Evolutionary conservation across 163 green algal species (phyloP), one percentile per base, ranked within the genome.

Genomic region (Scenedesmus sp.): DNA sequence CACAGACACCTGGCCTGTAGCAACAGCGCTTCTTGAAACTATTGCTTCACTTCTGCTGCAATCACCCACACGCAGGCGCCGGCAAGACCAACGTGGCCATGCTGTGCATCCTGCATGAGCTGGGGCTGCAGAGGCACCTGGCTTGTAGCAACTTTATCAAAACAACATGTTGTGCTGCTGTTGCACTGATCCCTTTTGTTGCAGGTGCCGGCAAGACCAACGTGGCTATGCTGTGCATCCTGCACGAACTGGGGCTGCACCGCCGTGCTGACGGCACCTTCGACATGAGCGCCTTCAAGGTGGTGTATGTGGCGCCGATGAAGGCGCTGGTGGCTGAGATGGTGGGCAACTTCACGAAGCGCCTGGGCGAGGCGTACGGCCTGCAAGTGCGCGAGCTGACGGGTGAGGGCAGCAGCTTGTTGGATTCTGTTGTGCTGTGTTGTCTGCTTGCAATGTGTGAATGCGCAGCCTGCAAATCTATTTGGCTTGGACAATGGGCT

Each of bases 291-390:
- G 87, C 87, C 7, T 91, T 91, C 87, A 91, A 91, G 76, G 97
- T 99, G 55, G 97, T 99, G 66, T 99, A 99, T 93, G 97, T 99
- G 4, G 98, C 98, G 15, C 98, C 98, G 70, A 99, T 99, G 98
- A 99, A 99, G 96, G 98, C 98, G 66, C 96, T 99, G 92, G 98
- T 99, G 64, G 97, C 98, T 10, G 98, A 99, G 96, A 98, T 99
- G 97, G 98, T 99, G 16, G 98, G 97, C 88, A 99, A 99, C 94
- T 99, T 99, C 92, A 91, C 88, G 46, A 97, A 98, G 93, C 95
- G 98, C 6, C 95, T 99, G 70, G 88, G 84, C 15, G 95, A 98
- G 92, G 82, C 94, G 0, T 99, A 98, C 87, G 97, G 97, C 91
- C 96, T 99, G 54, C 95, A 96, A 88, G 97, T 96, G 82, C 91